These are phyloP conservation scores for Kodamaea arcana DNA, from an alignment of 1,139 yeast genomes.

Conservation along the genomic window DNA sequence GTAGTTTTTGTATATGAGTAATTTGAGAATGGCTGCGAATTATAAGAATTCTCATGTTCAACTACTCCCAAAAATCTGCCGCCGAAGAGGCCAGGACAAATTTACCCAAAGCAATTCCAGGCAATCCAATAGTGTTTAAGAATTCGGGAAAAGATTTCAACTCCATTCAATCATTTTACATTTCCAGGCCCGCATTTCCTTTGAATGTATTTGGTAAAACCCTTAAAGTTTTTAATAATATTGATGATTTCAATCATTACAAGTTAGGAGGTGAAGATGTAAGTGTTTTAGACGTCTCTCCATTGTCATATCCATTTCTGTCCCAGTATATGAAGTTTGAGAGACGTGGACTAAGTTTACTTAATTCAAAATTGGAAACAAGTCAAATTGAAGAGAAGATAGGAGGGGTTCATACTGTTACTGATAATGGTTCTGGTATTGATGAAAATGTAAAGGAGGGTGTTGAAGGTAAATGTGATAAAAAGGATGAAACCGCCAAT, in stretches of 20 bases:
- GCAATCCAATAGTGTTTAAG: background rate
- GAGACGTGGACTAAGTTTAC: background rate
- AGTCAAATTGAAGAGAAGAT: no score
- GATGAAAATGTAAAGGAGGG: background rate
- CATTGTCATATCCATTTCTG: conserved; percentile 1
- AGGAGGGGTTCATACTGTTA: no score
- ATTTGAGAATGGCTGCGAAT: conserved; percentile 1
- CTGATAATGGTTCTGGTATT: background rate
- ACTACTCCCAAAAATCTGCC: background rate
- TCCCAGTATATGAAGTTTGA: background rate
- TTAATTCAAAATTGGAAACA: no score
- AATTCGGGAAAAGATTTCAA: background rate
- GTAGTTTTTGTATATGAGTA: no score
- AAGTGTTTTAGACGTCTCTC: background rate
- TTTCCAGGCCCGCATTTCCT: conserved; percentile 2
- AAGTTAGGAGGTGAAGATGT: background rate
- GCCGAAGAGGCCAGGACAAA: background rate
- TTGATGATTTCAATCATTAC: background rate
- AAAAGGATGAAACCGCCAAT: no score
- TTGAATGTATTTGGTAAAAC: background rate
- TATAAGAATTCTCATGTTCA: background rate
- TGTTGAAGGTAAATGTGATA: no score
- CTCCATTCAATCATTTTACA: conserved; percentile 2
- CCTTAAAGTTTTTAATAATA: conserved; percentile 1
- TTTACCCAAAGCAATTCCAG: background rate